Evolutionary conservation across 495 filamentous ascomycete genomes (phyloP).

Genomic region (Hyaloscypha bicolor): DNA sequence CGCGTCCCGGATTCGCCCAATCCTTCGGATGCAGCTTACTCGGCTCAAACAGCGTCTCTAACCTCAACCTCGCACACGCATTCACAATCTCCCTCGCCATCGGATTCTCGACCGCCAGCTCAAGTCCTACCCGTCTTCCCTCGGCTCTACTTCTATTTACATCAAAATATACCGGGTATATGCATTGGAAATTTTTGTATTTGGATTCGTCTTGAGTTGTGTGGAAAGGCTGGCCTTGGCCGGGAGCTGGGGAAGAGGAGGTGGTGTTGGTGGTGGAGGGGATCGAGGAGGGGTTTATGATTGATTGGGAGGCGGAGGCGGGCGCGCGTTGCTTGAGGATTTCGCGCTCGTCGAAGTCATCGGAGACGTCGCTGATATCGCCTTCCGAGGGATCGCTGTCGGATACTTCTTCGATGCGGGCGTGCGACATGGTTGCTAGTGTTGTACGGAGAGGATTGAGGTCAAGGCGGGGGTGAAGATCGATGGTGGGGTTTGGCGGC

Average conservation of each 20-base stretch:
- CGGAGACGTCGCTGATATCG: slow-evolving; percentile 60
- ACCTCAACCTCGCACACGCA: slow-evolving; percentile 71
- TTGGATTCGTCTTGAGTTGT: slow-evolving; percentile 50
- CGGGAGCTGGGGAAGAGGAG: neutral
- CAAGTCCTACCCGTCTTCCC: slow-evolving; percentile 73
- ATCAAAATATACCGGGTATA: slow-evolving; percentile 97
- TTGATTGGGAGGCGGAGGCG: slow-evolving; percentile 12
- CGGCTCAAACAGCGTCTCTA: slow-evolving; percentile 83
- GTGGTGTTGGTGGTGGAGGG: slow-evolving; percentile 37
- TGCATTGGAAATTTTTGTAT: slow-evolving; percentile 79
- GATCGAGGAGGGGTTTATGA: slow-evolving; percentile 36
- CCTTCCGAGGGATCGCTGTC: slow-evolving; percentile 80
- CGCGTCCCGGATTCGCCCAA: slow-evolving; percentile 94
- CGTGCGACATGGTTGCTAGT: slow-evolving; percentile 69
- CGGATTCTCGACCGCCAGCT: slow-evolving; percentile 79
- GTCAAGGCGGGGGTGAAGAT: slow-evolving; percentile 3
- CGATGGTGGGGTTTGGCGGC: slow-evolving; percentile 14
- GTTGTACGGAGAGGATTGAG: neutral
- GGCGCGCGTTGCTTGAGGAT: slow-evolving; percentile 33
- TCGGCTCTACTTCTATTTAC: slow-evolving; percentile 68
- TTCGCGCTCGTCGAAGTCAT: slow-evolving; percentile 58
- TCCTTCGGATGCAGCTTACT: slow-evolving; percentile 93
- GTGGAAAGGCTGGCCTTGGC: slow-evolving; percentile 40
- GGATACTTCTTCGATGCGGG: slow-evolving; percentile 85
- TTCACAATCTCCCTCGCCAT: slow-evolving; percentile 88